Percentiles rank a stretch among this genome's conserved stretches.
Evolutionary conservation across 148 eudicot species (phyloP).

Genomic region (Vaccinium corymbosum): DNA sequence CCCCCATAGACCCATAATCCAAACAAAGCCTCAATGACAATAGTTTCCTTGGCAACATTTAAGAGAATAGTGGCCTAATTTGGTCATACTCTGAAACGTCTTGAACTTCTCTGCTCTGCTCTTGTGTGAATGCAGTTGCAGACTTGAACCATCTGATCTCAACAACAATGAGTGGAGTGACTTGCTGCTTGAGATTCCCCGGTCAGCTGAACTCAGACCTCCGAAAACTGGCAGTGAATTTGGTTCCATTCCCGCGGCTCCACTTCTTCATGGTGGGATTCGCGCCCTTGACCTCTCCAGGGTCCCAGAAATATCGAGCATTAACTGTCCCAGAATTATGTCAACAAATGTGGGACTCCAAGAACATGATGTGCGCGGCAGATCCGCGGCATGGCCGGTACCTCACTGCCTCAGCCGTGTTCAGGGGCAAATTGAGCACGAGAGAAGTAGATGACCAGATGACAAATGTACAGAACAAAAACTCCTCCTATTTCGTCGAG

Average conservation of each 20-base stretch:
- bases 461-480: constrained; percentile 28
- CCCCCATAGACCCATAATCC: neutral
- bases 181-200: constrained; percentile 36
- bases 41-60: neutral
- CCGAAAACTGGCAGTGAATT: constrained; percentile 33
- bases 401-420: constrained; percentile 32
- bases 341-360: constrained; percentile 41
- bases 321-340: constrained; percentile 24
- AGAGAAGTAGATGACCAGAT: constrained; percentile 30
- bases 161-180: constrained; percentile 37
- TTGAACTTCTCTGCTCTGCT: neutral
- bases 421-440: constrained; percentile 30
- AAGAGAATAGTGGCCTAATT: neutral
- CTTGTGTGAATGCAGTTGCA: constrained; percentile 20
- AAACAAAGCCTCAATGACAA: neutral
- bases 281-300: constrained; percentile 33
- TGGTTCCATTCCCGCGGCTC: constrained; percentile 34
- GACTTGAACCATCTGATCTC: constrained; percentile 37
- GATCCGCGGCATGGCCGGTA: constrained; percentile 31
- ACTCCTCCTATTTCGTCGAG: constrained; percentile 30
- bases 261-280: constrained; percentile 41
- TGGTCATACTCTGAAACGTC: neutral
- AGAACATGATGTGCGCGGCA: constrained; percentile 46
- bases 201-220: constrained; percentile 39
- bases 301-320: constrained; percentile 25